Base-by-base conservation (phyloP, 768 basidiomycete species). In the Xanthoconium purpureum region DNA sequence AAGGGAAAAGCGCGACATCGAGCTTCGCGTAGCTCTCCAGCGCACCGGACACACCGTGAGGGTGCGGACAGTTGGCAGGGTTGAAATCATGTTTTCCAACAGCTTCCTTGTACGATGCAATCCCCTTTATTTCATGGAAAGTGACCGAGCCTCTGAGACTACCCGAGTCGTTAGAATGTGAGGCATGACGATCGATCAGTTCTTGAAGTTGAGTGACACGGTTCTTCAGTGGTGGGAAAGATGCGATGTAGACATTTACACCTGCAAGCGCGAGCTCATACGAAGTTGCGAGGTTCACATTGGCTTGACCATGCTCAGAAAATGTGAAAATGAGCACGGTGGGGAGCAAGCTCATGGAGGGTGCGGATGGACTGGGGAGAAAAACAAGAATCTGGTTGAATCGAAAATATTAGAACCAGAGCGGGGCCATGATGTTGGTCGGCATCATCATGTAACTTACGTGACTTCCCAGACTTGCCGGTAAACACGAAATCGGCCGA, bases 231-330 rank as follows among this genome's bases (percentile, higher is more conserved):
- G 61, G 9, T 37, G 47, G 15, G 11, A 59, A 63, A n/a, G 54
- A 63, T 1, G 61, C 51, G 2, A 63, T 50, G 15, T 28, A 17
- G 13, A 63, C 45, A n/a, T 59, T 40, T 9, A 32, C 50, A 2
- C 54, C 56, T 7, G 47, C 47, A 3, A 62, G 44, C 5, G 47
- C 61, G 1, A 62, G 60, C 28, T 62, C 60, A 12, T 58, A 62
- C 9, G 61, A 33, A 11, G 42, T 58, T 11, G 61, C 57, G 15
- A 61, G 52, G 14, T 38, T 47, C 5, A 55, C 53, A 13, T 60
- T 55, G 28, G 58, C 48, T 47, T 50, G 52, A 5, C 52, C 49
- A 12, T 50, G 17, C 39, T 60, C 45, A 11, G 48, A 8, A 14
- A 43, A 54, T n/a, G 52, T 63, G n/a, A 49, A 54, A 7, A 62